Percentiles rank a stretch among this genome's conserved stretches.
These are phyloP conservation scores for Puccinia novopanici DNA, from an alignment of 1,284 basidiomycete species.

Conservation along the genomic window DNA sequence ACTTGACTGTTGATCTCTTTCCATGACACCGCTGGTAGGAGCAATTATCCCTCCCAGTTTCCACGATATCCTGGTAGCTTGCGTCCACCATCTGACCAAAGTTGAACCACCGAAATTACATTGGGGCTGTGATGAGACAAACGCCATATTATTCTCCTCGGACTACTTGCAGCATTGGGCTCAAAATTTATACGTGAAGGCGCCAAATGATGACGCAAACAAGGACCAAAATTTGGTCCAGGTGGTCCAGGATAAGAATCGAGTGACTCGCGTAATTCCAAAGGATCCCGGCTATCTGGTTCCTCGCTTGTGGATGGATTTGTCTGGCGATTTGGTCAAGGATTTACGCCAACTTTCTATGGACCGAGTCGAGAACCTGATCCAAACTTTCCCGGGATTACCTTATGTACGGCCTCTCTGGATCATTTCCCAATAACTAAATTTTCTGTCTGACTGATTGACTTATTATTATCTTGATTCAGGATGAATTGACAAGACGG, in stretches of 20 bases:
- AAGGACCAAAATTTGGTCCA: background rate
- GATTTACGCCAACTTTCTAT: conserved; percentile 21
- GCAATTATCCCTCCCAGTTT: conserved; percentile 15
- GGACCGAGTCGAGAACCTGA: conserved; percentile 38
- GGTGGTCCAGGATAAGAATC: background rate
- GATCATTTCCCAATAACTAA: background rate
- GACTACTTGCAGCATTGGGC: conserved; percentile 34
- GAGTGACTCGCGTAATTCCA: background rate
- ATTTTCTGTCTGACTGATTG: background rate
- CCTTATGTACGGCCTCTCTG: conserved; percentile 29
- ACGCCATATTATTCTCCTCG: conserved; percentile 18
- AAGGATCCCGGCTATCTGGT: conserved; percentile 17
- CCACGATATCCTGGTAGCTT: conserved; percentile 1
- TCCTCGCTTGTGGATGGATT: conserved; percentile 50
- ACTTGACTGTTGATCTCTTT: background rate
- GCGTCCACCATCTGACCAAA: conserved; percentile 33
- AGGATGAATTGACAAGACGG: conserved; percentile 30
- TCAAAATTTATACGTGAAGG: conserved; percentile 14
- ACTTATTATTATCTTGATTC: background rate
- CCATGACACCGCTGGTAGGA: background rate
- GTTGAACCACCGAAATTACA: conserved; percentile 33
- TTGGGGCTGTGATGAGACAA: conserved; percentile 33
- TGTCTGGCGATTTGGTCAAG: conserved; percentile 29
- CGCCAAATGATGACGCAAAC: background rate
- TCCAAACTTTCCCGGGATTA: conserved; percentile 35